phyloP scores from a whole-genome alignment of 805 yeast species.

The Ogataea paraovalis region DNA sequence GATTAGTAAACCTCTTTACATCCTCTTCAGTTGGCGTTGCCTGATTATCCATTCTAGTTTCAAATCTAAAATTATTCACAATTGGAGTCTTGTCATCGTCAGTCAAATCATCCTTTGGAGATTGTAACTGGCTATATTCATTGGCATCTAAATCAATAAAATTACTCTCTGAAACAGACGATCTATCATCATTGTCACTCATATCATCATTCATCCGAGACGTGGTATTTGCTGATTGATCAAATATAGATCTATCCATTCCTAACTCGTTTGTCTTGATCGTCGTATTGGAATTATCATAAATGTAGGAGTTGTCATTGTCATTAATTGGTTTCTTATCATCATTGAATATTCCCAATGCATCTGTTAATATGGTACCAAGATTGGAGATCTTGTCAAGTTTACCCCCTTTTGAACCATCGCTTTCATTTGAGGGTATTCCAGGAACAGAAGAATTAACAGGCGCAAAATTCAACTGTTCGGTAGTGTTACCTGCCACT shows the following conservation, averaged over 20 bases:
- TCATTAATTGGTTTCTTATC: not conserved
- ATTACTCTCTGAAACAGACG: slow-evolving; percentile 24
- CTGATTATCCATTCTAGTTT: slow-evolving; percentile 1
- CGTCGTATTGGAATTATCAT: slow-evolving; percentile 11
- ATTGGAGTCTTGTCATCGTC: slow-evolving; percentile 23
- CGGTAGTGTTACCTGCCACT: not conserved
- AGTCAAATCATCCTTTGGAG: slow-evolving; percentile 6
- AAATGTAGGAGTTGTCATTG: not conserved
- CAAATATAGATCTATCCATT: slow-evolving; percentile 2
- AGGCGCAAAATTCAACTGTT: slow-evolving; percentile 1
- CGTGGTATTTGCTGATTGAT: slow-evolving; percentile 2
- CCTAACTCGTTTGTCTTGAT: slow-evolving; percentile 13
- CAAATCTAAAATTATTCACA: slow-evolving; percentile 4
- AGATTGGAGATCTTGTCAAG: slow-evolving; percentile 8
- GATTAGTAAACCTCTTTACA: slow-evolving; percentile 18
- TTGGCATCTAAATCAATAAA: slow-evolving; percentile 20
- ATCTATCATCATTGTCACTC: slow-evolving; percentile 1
- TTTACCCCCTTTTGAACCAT: not conserved
- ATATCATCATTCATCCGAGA: slow-evolving; percentile 6
- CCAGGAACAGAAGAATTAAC: slow-evolving; percentile 2
- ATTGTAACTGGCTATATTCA: slow-evolving; percentile 1
- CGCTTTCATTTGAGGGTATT: not conserved
- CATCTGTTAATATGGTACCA: slow-evolving; percentile 11
- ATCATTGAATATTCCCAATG: slow-evolving; percentile 8
- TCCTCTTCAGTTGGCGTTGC: slow-evolving; percentile 12